Evolutionary conservation across 139 green algal species (phyloP).

Genomic region (Edaphochlamys debaryana): DNA sequence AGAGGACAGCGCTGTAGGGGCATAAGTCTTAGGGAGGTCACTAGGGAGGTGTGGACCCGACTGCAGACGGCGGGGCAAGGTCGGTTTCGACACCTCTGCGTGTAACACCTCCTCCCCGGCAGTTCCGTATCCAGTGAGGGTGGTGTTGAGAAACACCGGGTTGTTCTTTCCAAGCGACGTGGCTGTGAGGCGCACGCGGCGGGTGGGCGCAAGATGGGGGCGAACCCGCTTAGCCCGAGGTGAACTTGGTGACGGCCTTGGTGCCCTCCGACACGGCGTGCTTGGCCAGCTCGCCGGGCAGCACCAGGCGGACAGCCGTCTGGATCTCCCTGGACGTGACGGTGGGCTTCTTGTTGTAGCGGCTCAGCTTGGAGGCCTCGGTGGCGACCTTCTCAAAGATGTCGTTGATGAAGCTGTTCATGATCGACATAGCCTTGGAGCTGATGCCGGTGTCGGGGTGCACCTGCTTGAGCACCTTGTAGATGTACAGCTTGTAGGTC

Average conservation of each 20-base stretch:
- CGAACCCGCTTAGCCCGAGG: slow-evolving; percentile 63
- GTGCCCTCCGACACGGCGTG: slow-evolving; percentile 83
- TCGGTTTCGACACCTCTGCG: too few species aligned
- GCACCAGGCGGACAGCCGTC: slow-evolving; percentile 83
- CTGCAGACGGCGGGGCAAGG: too few species aligned
- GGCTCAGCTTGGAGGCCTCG: slow-evolving; percentile 72
- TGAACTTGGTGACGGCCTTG: slow-evolving; percentile 94
- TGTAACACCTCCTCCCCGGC: too few species aligned
- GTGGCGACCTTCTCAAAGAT: slow-evolving; percentile 89
- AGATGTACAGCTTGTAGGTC: slow-evolving; percentile 99
- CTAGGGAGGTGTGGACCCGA: too few species aligned
- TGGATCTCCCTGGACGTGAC: slow-evolving; percentile 70
- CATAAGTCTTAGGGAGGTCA: too few species aligned
- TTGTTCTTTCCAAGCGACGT: too few species aligned
- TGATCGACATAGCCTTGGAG: slow-evolving; percentile 97
- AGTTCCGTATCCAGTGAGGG: too few species aligned
- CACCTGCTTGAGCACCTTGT: slow-evolving; percentile 94
- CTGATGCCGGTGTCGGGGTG: slow-evolving; percentile 97
- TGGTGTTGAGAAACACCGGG: too few species aligned
- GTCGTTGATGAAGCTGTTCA: slow-evolving; percentile 80
- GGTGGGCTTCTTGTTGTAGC: slow-evolving; percentile 56
- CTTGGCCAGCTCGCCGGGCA: slow-evolving; percentile 87
- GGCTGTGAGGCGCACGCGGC: too few species aligned
- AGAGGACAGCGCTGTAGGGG: too few species aligned
- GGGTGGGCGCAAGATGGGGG: too few species aligned